Evolutionary conservation across 495 filamentous ascomycete genomes (phyloP).

Genomic region (Penicillium pulvis): DNA sequence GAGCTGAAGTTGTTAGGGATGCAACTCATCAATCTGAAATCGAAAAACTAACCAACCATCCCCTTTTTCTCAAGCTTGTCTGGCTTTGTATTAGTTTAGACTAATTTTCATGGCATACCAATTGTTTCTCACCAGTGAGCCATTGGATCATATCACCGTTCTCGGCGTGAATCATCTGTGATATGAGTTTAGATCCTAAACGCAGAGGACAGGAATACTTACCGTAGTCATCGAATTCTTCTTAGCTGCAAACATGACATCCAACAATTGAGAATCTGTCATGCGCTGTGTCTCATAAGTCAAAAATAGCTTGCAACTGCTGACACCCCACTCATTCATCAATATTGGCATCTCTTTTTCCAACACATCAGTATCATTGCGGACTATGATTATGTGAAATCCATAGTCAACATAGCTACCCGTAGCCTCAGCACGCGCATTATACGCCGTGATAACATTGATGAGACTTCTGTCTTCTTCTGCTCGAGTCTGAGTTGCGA

Average conservation of each 20-base stretch:
- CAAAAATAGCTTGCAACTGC: conserved; percentile 20
- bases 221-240: conserved; percentile 20
- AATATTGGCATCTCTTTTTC: conserved; percentile 18
- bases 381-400: conserved; percentile 20
- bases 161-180: conserved; percentile 22
- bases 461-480: conserved; percentile 13
- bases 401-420: conserved; percentile 18
- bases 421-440: conserved; percentile 12
- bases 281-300: conserved; percentile 17
- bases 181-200: neutral
- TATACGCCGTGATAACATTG: conserved; percentile 11
- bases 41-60: conserved; percentile 12
- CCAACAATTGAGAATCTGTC: conserved; percentile 19
- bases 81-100: neutral
- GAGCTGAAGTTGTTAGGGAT: conserved; percentile 11
- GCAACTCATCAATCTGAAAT: neutral
- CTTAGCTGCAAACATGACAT: conserved; percentile 17
- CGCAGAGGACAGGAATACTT: conserved; percentile 22
- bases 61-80: conserved; percentile 15
- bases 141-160: conserved; percentile 24
- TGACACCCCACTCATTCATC: conserved; percentile 18
- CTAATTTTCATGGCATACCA: neutral
- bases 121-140: conserved; percentile 11
- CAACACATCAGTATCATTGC: conserved; percentile 13
- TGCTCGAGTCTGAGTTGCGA: conserved; percentile 38